Evolutionary conservation across 768 basidiomycete genomes (phyloP), one percentile per base, ranked within the genome.

Genomic region (Pleurotus sapidus): DNA sequence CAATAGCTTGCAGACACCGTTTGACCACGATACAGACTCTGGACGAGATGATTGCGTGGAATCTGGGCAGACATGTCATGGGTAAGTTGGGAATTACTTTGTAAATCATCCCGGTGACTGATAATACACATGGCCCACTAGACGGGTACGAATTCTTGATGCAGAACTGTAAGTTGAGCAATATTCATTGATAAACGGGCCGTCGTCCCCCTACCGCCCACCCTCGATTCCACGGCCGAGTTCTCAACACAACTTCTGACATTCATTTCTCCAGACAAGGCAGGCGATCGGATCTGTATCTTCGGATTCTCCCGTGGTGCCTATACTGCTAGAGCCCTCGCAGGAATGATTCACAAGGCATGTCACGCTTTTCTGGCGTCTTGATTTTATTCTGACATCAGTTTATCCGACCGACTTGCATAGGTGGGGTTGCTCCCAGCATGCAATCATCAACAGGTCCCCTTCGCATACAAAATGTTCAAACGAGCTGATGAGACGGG

Each of bases 251-350:
- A 34, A 34, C 11, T 34, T 34, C 6, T 15, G 42, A 27, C 54
- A 42, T 18, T 34, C 30, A 5, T 15, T 27, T 18, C 25, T 11
- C 17, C 15, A 80, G 79, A 81, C 60, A 68, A 69, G 27, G 66
- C 67, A 4, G 78, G 77, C 1, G 84, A 86, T 67, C 76, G 74
- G 49, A 82, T 87, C 49, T 86, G 76, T 64, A 78, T 87, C 54
- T 86, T 86, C 61, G 85, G 86, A 1, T 88, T 88, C 66, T 84
- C 83, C n/a, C 72, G 86, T 30, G 84, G 84, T 11, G 79, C 82
- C 14, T 84, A 82, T 64, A 81, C 81, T 1, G 82, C 83, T 2
- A 71, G 75, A 40, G 71, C 76, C 69, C 70, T 82, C 6, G 82
- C 82, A 1, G 82, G 81, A 4, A 84, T 84, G 84, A 66, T 82